phyloP scores from a whole-genome alignment of 139 green algal species.

The Micromonas commoda region DNA sequence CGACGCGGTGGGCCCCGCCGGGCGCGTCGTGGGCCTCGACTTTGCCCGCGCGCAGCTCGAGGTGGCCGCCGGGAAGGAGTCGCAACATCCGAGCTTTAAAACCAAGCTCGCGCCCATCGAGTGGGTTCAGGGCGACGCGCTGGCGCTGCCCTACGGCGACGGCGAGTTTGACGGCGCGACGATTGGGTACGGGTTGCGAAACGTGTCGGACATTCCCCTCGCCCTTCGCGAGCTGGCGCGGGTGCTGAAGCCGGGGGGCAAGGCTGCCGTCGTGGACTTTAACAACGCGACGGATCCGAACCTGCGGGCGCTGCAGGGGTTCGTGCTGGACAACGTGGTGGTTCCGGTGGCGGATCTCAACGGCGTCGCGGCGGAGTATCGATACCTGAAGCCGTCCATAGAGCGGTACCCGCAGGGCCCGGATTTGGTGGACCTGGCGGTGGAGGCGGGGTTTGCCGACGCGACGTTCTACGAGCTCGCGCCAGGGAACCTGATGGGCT shows the following conservation, averaged over 20 bases:
- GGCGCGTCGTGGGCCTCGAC: slow-evolving; percentile 84
- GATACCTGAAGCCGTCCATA: slow-evolving; percentile 18
- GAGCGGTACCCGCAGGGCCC: slow-evolving; percentile 15
- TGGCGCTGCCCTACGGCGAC: slow-evolving; percentile 75
- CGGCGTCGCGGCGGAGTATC: slow-evolving; percentile 24
- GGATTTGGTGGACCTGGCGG: slow-evolving; percentile 16
- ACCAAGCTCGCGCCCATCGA: neutral
- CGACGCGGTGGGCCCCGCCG: slow-evolving; percentile 60
- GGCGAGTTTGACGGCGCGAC: slow-evolving; percentile 79
- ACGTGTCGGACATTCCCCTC: slow-evolving; percentile 64
- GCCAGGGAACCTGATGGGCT: slow-evolving; percentile 23
- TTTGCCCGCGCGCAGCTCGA: slow-evolving; percentile 83
- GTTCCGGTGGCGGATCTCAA: slow-evolving; percentile 20
- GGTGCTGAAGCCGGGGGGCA: slow-evolving; percentile 70
- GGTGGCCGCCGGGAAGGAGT: slow-evolving; percentile 47
- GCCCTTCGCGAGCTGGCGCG: slow-evolving; percentile 71
- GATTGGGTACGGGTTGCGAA: slow-evolving; percentile 94
- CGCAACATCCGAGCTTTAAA: neutral
- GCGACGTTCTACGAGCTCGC: slow-evolving; percentile 22
- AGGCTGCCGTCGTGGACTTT: slow-evolving; percentile 89
- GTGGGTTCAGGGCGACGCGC: slow-evolving; percentile 90
- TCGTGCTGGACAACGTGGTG: slow-evolving; percentile 25
- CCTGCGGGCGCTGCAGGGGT: neutral
- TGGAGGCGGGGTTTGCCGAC: slow-evolving; percentile 10
- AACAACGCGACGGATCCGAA: slow-evolving; percentile 71